Percentiles rank a stretch among this genome's conserved stretches.
phyloP scores from a whole-genome alignment of 2,329 filamentous ascomycete genomes.

The Cladosporium sp. region DNA sequence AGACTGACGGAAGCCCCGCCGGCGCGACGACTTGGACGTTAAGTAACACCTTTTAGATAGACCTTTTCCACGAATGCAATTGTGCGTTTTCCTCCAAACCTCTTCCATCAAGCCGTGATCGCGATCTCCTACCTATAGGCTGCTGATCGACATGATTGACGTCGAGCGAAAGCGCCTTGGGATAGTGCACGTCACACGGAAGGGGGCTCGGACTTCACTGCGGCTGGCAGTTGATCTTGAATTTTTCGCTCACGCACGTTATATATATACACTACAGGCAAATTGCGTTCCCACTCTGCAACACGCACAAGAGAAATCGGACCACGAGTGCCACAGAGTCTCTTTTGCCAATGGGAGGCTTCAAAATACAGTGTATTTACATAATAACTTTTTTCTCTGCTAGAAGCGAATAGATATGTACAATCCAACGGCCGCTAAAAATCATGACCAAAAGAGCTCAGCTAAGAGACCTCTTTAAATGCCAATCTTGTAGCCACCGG shows the following conservation, averaged over 20 bases:
- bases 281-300: too few species aligned
- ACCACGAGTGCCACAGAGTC: background rate
- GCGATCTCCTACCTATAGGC: background rate
- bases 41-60: background rate
- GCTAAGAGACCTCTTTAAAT: background rate
- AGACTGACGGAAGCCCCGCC: background rate
- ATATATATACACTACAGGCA: background rate
- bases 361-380: background rate
- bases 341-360: background rate
- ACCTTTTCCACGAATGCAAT: background rate
- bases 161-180: background rate
- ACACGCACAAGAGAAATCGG: too few species aligned
- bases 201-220: background rate
- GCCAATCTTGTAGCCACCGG: constrained; percentile 28
- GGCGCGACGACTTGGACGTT: background rate
- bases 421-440: background rate
- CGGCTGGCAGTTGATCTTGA: background rate
- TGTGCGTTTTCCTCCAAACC: background rate
- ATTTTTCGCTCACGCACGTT: background rate
- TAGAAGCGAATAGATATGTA: background rate
- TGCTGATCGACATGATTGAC: background rate
- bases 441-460: background rate
- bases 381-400: background rate
- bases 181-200: background rate
- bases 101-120: background rate